phyloP scores from a whole-genome alignment of 805 yeast genomes.

The Kluyveromyces nonfermentans region DNA sequence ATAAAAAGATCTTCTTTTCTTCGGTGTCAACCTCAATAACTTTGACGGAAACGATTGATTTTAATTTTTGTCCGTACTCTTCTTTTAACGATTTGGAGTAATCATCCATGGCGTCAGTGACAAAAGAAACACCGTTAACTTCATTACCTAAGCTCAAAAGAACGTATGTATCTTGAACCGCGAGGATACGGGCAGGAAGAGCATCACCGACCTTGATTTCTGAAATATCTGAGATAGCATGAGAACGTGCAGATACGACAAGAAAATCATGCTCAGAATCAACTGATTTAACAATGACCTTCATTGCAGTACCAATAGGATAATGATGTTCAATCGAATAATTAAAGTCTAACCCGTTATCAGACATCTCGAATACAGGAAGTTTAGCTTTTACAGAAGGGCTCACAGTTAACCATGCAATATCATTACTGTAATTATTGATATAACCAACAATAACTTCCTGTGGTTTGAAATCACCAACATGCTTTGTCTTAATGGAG shows the following conservation, averaged over 20 bases:
- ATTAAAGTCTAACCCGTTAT: constrained; percentile 38
- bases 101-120: constrained; percentile 71
- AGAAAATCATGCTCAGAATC: constrained; percentile 47
- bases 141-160: constrained; percentile 60
- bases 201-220: constrained; percentile 47
- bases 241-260: constrained; percentile 40
- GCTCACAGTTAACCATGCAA: constrained; percentile 58
- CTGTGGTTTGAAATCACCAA: constrained; percentile 41
- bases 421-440: constrained; percentile 52
- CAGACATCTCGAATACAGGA: constrained; percentile 52
- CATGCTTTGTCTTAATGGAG: constrained; percentile 25
- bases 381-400: constrained; percentile 62
- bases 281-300: constrained; percentile 43
- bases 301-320: constrained; percentile 66
- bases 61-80: constrained; percentile 33
- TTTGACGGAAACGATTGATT: constrained; percentile 50
- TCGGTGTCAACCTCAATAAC: constrained; percentile 32
- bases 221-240: constrained; percentile 30
- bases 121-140: constrained; percentile 46
- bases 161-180: constrained; percentile 49
- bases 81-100: constrained; percentile 45
- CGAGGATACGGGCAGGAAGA: constrained; percentile 54
- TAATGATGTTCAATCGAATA: constrained; percentile 44
- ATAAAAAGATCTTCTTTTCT: constrained; percentile 48
- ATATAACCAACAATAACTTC: constrained; percentile 49